A percentile compares a stretch with the other conserved stretches of the same genome.
Evolutionary conservation across 208 protist species (phyloP).

Genomic region (Leishmania guyanensis): DNA sequence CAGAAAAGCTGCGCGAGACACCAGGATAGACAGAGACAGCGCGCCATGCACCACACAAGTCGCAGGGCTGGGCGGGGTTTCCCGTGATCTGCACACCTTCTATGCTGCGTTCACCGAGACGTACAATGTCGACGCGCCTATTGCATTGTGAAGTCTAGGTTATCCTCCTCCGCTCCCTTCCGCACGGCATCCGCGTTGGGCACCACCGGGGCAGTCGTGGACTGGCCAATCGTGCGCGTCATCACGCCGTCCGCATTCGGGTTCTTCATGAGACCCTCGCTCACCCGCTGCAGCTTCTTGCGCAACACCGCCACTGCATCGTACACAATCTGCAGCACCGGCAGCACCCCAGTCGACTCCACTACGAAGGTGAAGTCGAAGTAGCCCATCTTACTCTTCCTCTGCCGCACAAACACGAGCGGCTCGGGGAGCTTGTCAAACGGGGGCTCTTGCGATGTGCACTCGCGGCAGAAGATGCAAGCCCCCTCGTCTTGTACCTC

Average conservation of each 20-base stretch:
- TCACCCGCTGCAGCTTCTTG: slow-evolving; percentile 73
- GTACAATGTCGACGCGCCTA: slow-evolving; percentile 21
- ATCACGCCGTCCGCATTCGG: slow-evolving; percentile 62
- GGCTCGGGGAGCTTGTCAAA: slow-evolving; percentile 81
- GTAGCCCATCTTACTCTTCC: slow-evolving; percentile 68
- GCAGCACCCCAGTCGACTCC: slow-evolving; percentile 90
- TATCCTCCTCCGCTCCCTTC: slow-evolving; percentile 73
- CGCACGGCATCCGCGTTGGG: slow-evolving; percentile 80
- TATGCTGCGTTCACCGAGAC: background rate
- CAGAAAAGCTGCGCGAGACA: background rate
- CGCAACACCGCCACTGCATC: slow-evolving; percentile 85
- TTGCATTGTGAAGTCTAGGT: slow-evolving; percentile 89
- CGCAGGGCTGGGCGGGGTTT: background rate
- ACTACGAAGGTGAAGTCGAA: slow-evolving; percentile 92
- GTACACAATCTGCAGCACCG: slow-evolving; percentile 85
- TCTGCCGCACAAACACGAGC: slow-evolving; percentile 87
- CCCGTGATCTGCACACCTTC: background rate
- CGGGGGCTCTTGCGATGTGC: slow-evolving; percentile 72
- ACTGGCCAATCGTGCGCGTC: slow-evolving; percentile 77
- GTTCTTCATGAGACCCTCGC: slow-evolving; percentile 69
- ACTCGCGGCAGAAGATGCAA: slow-evolving; percentile 96
- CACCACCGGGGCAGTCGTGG: slow-evolving; percentile 83
- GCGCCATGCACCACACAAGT: background rate
- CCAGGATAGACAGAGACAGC: background rate
- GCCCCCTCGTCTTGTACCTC: slow-evolving; percentile 61